These are phyloP conservation scores for Ophiosphaerella korrae DNA, from an alignment of 2,329 filamentous ascomycete species.

Conservation along the genomic window DNA sequence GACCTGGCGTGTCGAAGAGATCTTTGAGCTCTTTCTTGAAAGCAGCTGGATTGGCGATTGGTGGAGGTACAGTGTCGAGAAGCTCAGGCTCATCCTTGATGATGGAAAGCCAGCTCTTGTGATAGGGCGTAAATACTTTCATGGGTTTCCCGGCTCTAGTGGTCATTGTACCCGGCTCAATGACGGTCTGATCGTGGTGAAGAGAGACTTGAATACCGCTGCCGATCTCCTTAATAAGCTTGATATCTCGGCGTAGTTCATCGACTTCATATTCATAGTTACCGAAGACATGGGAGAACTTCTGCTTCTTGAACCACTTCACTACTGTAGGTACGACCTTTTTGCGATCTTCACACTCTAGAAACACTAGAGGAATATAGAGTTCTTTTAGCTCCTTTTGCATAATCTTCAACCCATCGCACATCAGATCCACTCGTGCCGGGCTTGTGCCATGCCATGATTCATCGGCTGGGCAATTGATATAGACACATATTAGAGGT, in stretches of 20 bases:
- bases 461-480: constrained; percentile 55
- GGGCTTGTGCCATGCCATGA: constrained; percentile 58
- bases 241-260: constrained; percentile 53
- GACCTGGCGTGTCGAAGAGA: constrained; percentile 41
- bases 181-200: constrained; percentile 56
- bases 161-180: constrained; percentile 52
- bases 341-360: constrained; percentile 50
- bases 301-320: constrained; percentile 52
- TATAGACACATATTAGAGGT: constrained; percentile 53
- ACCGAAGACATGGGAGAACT: constrained; percentile 54
- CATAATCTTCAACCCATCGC: constrained; percentile 52
- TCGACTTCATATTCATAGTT: constrained; percentile 56
- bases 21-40: constrained; percentile 34
- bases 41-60: constrained; percentile 46
- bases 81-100: constrained; percentile 51
- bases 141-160: constrained; percentile 53
- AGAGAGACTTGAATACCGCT: constrained; percentile 50
- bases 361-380: constrained; percentile 56
- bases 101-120: constrained; percentile 53
- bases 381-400: constrained; percentile 54
- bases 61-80: constrained; percentile 50
- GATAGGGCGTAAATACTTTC: constrained; percentile 60
- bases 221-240: constrained; percentile 46
- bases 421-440: constrained; percentile 56
- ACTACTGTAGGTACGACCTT: constrained; percentile 50